phyloP scores from a whole-genome alignment of 2,329 filamentous ascomycete species.

The Graphilbum sp. region DNA sequence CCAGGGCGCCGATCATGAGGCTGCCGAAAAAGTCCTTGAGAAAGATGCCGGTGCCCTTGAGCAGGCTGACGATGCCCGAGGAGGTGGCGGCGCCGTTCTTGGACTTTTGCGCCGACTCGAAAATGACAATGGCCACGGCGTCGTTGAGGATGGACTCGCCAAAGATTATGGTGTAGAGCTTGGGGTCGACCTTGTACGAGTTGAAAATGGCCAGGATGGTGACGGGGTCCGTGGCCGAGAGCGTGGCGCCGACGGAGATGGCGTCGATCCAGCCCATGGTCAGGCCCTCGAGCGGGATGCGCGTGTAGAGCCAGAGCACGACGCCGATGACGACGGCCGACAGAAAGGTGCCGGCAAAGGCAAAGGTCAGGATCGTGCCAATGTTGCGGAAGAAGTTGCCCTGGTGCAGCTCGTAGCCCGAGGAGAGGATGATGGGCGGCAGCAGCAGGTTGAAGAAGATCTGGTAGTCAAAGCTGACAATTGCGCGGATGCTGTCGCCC shows the following conservation, averaged over 20 bases:
- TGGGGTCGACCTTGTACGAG: conserved; percentile 96
- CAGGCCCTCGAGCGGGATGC: conserved; percentile 70
- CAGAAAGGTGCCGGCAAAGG: conserved; percentile 92
- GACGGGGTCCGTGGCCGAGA: conserved; percentile 93
- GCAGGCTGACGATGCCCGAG: conserved; percentile 64
- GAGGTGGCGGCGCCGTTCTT: conserved; percentile 59
- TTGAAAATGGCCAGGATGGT: conserved; percentile 99
- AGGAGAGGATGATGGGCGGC: conserved; percentile 94
- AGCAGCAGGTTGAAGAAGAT: conserved; percentile 99
- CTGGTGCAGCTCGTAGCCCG: conserved; percentile 93
- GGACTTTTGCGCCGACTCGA: conserved; percentile 92
- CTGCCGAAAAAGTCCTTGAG: conserved; percentile 92
- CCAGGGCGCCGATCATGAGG: conserved; percentile 70
- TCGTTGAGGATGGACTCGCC: conserved; percentile 97
- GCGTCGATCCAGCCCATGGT: conserved; percentile 87
- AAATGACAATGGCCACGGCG: conserved; percentile 94
- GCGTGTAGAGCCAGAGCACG: conserved; percentile 78
- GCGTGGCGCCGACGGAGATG: conserved; percentile 86
- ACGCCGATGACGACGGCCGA: conserved; percentile 88
- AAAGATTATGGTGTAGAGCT: conserved; percentile 97
- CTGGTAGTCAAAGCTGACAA: conserved; percentile 94
- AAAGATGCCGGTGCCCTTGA: conserved; percentile 89
- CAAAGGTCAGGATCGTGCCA: conserved; percentile 91
- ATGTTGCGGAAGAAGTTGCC: conserved; percentile 99
- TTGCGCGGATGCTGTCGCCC: conserved; percentile 69